Evolutionary conservation across 306 rosid genomes (phyloP).

Genomic region (Trichosanthes truncata): DNA sequence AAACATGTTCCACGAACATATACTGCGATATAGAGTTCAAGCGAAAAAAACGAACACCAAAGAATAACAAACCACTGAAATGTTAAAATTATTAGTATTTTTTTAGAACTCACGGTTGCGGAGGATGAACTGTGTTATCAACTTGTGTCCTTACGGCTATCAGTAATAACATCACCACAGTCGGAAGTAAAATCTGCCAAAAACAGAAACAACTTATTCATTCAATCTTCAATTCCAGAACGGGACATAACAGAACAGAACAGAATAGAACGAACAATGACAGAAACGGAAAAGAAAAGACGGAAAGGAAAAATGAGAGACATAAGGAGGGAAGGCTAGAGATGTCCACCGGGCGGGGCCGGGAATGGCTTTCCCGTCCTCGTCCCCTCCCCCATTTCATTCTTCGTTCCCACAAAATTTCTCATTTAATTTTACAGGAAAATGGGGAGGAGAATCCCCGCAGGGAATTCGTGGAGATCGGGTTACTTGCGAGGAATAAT

Average conservation of each 20-base stretch:
- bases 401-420: too few relatives aligned
- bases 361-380: too few relatives aligned
- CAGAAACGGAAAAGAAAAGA: neutral
- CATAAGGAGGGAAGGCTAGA: neutral
- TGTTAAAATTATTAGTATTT: neutral
- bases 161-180: slow-evolving; percentile 69
- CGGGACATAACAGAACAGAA: neutral
- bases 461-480: too few relatives aligned
- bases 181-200: slow-evolving; percentile 90
- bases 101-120: slow-evolving; percentile 54
- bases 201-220: slow-evolving; percentile 20
- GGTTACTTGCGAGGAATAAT: too few relatives aligned
- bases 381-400: too few relatives aligned
- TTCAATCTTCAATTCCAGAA: neutral
- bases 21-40: neutral
- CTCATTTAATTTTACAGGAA: too few relatives aligned
- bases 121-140: slow-evolving; percentile 82
- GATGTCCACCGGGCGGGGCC: too few relatives aligned
- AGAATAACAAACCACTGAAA: neutral
- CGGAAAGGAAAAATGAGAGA: neutral
- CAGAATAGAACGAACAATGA: neutral
- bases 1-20: neutral
- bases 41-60: neutral
- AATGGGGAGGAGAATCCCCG: too few relatives aligned
- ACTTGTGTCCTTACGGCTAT: slow-evolving; percentile 71